These are phyloP conservation scores for Cryphonectria nitschkei DNA, from an alignment of 2,329 filamentous ascomycete genomes.

Conservation along the genomic window DNA sequence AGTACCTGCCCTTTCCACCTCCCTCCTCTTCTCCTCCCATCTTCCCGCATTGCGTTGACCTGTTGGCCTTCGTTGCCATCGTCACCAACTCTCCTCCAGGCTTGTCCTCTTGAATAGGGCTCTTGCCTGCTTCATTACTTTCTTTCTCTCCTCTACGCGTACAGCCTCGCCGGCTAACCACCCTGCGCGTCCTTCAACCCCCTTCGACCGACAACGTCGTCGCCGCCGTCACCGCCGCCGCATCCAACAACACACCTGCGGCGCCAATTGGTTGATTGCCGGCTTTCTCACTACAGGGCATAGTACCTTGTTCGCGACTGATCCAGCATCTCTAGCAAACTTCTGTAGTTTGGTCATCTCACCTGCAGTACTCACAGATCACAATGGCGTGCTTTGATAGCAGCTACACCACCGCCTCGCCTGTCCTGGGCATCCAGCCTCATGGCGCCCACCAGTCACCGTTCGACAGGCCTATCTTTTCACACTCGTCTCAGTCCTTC, in stretches of 20 bases:
- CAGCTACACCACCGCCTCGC: conserved; percentile 46
- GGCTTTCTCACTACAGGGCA: conserved; percentile 23
- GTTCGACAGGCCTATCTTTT: conserved; percentile 45
- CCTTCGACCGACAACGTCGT: conserved; percentile 29
- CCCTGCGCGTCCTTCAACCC: conserved; percentile 10
- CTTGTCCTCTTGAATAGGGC: conserved; percentile 31
- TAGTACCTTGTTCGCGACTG: conserved; percentile 25
- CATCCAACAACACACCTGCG: conserved; percentile 14
- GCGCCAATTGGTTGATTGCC: conserved; percentile 20
- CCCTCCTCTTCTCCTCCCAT: conserved; percentile 24
- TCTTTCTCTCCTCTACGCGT: conserved; percentile 4
- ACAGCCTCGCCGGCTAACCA: conserved; percentile 16
- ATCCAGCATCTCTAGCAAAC: conserved; percentile 34
- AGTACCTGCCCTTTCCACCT: conserved; percentile 25
- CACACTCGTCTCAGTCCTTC: conserved; percentile 44
- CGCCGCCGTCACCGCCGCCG: conserved; percentile 8
- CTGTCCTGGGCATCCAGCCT: conserved; percentile 51
- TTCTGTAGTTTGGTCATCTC: conserved; percentile 30
- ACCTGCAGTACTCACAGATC: conserved; percentile 33
- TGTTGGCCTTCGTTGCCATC: conserved; percentile 19
- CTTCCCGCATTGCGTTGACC: conserved; percentile 16
- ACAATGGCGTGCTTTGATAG: conserved; percentile 51
- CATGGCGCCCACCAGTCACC: conserved; percentile 47
- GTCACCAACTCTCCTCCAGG: conserved; percentile 1
- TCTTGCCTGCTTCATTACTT: conserved; percentile 10